Conservation (phyloP, 352 stramenopile species). For the Globisporangium canariense region DNA sequence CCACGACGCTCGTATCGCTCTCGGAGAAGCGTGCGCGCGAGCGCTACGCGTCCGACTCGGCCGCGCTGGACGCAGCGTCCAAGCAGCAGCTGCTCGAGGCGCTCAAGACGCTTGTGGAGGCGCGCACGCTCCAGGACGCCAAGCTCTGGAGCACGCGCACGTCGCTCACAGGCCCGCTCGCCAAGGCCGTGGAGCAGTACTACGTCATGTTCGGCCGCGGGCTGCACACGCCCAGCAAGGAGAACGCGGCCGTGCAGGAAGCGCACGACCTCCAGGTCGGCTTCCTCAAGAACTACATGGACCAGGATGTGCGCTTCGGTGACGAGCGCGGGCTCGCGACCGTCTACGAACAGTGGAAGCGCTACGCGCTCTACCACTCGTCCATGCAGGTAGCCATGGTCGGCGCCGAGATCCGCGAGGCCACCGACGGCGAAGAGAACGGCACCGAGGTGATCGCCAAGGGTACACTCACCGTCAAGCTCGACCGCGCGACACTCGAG, state of each 20-base stretch:
- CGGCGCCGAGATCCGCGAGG: constrained; percentile 10
- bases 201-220: constrained; percentile 19
- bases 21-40: constrained; percentile 13
- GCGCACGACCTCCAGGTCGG: constrained; percentile 18
- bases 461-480: constrained; percentile 13
- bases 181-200: constrained; percentile 19
- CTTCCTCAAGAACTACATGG: constrained; percentile 42
- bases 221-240: constrained; percentile 10
- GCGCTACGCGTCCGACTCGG: constrained; percentile 13
- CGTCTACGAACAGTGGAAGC: constrained; percentile 24
- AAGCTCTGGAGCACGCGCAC: constrained; percentile 19
- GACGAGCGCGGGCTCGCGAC: constrained; percentile 10
- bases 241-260: constrained; percentile 6
- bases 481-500: constrained; percentile 22
- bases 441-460: constrained; percentile 14
- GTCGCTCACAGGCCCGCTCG: constrained; percentile 12
- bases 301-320: constrained; percentile 36
- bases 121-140: constrained; percentile 13
- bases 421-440: constrained; percentile 8
- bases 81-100: constrained; percentile 15
- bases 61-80: background rate
- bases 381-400: constrained; percentile 17
- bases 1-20: constrained; percentile 9
- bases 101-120: constrained; percentile 13
- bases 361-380: constrained; percentile 21